Base-by-base conservation (phyloP, 139 green algal species). In the Ostreobium quekettii region DNA sequence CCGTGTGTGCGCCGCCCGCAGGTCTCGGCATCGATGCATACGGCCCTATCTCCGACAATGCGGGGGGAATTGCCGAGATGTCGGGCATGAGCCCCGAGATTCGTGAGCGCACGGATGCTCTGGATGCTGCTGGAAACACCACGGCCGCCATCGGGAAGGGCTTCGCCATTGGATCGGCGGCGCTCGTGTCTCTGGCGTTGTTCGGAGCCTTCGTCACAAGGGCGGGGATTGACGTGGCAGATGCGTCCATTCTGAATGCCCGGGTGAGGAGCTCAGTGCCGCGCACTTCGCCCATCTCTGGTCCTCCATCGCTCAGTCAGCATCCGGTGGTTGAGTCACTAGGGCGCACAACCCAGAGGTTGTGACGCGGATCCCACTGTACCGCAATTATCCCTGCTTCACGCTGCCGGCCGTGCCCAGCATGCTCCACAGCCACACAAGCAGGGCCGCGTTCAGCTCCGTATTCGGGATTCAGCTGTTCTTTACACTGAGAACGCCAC, bases 61-160 rank as follows among this genome's bases (percentile, higher is more conserved):
- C 91, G 36, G 91, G 93, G 35, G 93, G 93, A 59, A 98, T 98
- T 64, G 93, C 93, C 62, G 93, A 98, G 83, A 98, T 98, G 93
- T 88, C 90, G 1, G 91, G 84, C 76, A 97, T 97, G 92, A 92
- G 93, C 49, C 89, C 96, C 73, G 84, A 90, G 71, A 92, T 95
- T 64, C 85, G 89, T 11, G 84, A 92, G 74, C 82, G 85, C 64
- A 95, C 89, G 15, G 87, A 95, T 61, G 89, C 89, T 1, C 79
- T 95, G 31, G 90, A 98, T 70, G 87, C 93, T 59, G 93, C 93
- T 11, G 93, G 93, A 72, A 98, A 98, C 89, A 98, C 93, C 72
- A 98, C 93, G 35, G 92, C 92, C 71, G 92, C 92, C 76, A 97
- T 98, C 68, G 92, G 92, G 69, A 98, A 98, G 80, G 91, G 93